These are phyloP conservation scores for Kickxella alabastrina DNA, from an alignment of 192 early-diverging fungal genomes.

Conservation along the genomic window DNA sequence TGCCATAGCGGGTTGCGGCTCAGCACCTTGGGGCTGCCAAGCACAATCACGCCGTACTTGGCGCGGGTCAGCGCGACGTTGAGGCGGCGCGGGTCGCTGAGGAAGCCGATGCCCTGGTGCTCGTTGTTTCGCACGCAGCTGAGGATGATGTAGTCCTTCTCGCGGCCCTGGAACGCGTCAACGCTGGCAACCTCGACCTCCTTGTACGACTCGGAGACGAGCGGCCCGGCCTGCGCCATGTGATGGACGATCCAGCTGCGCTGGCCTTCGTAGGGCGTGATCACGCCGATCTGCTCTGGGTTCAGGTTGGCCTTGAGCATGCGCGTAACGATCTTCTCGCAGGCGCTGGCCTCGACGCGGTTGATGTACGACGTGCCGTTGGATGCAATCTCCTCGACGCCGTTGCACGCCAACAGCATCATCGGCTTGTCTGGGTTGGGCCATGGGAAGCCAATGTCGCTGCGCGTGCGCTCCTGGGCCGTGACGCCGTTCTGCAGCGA, in stretches of 20 bases:
- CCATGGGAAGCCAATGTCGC: slow-evolving; percentile 94
- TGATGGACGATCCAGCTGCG: slow-evolving; percentile 91
- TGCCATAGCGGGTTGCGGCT: slow-evolving; percentile 95
- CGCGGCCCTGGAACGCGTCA: slow-evolving; percentile 98
- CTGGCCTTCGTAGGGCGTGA: slow-evolving; percentile 99
- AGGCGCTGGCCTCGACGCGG: slow-evolving; percentile 92
- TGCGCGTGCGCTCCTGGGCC: slow-evolving; percentile 80
- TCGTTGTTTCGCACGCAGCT: slow-evolving; percentile 97
- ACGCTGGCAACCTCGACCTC: slow-evolving; percentile 98
- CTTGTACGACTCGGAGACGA: slow-evolving; percentile 94
- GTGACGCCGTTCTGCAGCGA: slow-evolving; percentile 97
- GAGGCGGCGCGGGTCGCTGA: slow-evolving; percentile 85
- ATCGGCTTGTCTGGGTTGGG: slow-evolving; percentile 89
- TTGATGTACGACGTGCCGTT: slow-evolving; percentile 98
- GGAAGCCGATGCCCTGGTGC: slow-evolving; percentile 92
- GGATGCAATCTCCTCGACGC: slow-evolving; percentile 93
- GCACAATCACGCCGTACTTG: slow-evolving; percentile 88
- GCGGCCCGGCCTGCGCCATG: slow-evolving; percentile 89
- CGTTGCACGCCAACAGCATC: slow-evolving; percentile 91
- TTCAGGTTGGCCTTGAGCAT: slow-evolving; percentile 82
- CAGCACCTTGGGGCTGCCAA: slow-evolving; percentile 94
- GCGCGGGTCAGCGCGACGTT: slow-evolving; percentile 90
- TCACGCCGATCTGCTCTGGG: slow-evolving; percentile 93
- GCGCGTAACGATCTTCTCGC: slow-evolving; percentile 94
- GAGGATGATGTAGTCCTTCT: slow-evolving; percentile 99